Evolutionary conservation across 225 moss, liverwort and hornwort genomes (phyloP), one percentile per base, ranked within the genome.

Genomic region (Thuidium tamariscinum): DNA sequence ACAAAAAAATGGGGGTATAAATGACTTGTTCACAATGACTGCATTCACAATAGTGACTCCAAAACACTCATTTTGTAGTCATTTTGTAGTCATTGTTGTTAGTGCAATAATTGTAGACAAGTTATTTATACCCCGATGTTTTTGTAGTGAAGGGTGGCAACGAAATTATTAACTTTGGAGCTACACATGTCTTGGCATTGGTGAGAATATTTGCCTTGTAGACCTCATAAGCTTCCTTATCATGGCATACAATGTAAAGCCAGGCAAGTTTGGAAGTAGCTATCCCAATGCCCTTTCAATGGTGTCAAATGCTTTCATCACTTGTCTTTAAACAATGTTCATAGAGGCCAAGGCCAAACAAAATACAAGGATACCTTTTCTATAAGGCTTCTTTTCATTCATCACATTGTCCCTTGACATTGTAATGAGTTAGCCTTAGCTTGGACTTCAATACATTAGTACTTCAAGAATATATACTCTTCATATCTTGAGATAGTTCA

Each of bases 111-210:
- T n/a, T n/a, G n/a, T n/a, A n/a, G n/a, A n/a, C n/a, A n/a, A n/a
- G n/a, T n/a, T n/a, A n/a, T n/a, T n/a, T n/a, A n/a, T n/a, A n/a
- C n/a, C n/a, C n/a, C n/a, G n/a, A n/a, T n/a, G n/a, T n/a, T n/a
- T n/a, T n/a, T n/a, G n/a, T n/a, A n/a, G n/a, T n/a, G 52, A n/a
- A 52, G 1, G 13, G 0, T 52, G 14, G 13, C 0, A 52, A 1
- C n/a, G 3, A n/a, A n/a, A 2, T 52, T 22, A 74, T 74, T 8
- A 52, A 52, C 8, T 49, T 49, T 0, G 0, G 0, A 48, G 30
- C 11, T 73, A 73, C 1, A 73, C 11, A 49, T 48, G 19, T 49
- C 20, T 49, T 49, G 1, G 13, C 13, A 51, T 51, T 74, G 8
- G 74, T 34, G 49, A 34, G 3, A 51, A 3, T 5, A 34, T 34